Evolutionary conservation across 441 rosid species (phyloP), one percentile per base, ranked within the genome.

Genomic region (Euphorbia neoarborescens): DNA sequence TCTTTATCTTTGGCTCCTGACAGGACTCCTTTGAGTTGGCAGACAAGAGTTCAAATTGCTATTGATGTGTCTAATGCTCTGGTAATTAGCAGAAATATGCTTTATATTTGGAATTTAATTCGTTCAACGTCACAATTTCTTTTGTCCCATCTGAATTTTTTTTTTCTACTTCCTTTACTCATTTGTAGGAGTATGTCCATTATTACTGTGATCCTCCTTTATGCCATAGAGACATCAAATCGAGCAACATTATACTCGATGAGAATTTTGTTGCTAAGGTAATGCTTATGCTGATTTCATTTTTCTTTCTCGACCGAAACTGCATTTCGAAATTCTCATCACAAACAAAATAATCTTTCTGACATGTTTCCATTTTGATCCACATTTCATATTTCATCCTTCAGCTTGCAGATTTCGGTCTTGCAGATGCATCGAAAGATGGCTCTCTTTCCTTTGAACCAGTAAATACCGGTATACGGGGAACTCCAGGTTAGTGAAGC

Each of bases 361-460:
- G 13, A 42, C 34, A 2, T 2, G 34, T 2, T 32, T 32, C 34
- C 34, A 32, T 32, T 50, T n/a, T 50, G n/a, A 50, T 50, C 22
- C 24, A n/a, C 4, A 50, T 17, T 13, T 17, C 22, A 48, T 10
- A 17, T 71, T 76, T 73, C 72, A 71, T 75, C 62, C 50, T 74
- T 73, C 83, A 94, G 98, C 84, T 94, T 84, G 96, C 99, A 37
- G 99, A 94, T 87, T 94, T 94, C 68, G 98, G 99, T 68, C 96
- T 92, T 65, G 91, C 89, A 25, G 93, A 89, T 81, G 86, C 96
- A 68, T 88, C 96, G 59, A 90, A 86, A 84, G 87, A 88, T 80
- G 93, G 96, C 14, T 92, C 98, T 71, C 76, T 94, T 73, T 80
- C 82, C 83, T 94, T 92, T 65, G 96, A 92, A 79, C 97, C 94